These are phyloP conservation scores for Pseudogymnoascus sp. DNA, from an alignment of 2,329 filamentous ascomycete species.

Conservation along the genomic window DNA sequence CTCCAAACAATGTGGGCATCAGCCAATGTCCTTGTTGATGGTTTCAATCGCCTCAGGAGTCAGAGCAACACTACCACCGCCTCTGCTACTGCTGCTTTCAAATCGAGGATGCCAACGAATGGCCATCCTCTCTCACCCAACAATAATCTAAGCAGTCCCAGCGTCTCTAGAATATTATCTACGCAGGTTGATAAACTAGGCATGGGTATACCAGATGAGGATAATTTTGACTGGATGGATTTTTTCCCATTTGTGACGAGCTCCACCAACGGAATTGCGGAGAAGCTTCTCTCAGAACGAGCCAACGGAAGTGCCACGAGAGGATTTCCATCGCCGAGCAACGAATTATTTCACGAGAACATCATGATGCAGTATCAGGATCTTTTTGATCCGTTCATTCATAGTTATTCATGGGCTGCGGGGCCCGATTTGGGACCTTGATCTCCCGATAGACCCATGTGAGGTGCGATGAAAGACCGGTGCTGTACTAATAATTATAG, in stretches of 20 bases:
- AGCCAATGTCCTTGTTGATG: constrained; percentile 30
- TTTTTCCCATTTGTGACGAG: constrained; percentile 32
- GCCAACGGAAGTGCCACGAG: constrained; percentile 18
- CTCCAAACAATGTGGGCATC: constrained; percentile 32
- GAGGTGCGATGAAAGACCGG: not conserved
- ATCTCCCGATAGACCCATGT: not conserved
- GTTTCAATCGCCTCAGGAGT: constrained; percentile 26
- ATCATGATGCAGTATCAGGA: constrained; percentile 24
- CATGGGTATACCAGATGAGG: constrained; percentile 13
- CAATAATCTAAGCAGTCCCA: not conserved
- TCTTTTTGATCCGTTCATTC: constrained; percentile 20
- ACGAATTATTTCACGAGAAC: constrained; percentile 21
- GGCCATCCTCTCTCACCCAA: not conserved
- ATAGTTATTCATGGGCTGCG: not conserved
- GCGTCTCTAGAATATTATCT: not conserved
- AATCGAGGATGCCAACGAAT: not conserved
- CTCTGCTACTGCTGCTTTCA: not conserved
- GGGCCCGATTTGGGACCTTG: not conserved
- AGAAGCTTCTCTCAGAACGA: constrained; percentile 21
- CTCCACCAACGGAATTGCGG: constrained; percentile 27
- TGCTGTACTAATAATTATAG: not conserved
- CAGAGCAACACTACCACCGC: constrained; percentile 11
- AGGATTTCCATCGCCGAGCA: constrained; percentile 20
- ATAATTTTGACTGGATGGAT: constrained; percentile 29
- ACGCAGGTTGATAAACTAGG: constrained; percentile 15